Evolutionary conservation across 371 early-diverging fungal species (phyloP).

Genomic region (Sanchytrium tribonematis): DNA sequence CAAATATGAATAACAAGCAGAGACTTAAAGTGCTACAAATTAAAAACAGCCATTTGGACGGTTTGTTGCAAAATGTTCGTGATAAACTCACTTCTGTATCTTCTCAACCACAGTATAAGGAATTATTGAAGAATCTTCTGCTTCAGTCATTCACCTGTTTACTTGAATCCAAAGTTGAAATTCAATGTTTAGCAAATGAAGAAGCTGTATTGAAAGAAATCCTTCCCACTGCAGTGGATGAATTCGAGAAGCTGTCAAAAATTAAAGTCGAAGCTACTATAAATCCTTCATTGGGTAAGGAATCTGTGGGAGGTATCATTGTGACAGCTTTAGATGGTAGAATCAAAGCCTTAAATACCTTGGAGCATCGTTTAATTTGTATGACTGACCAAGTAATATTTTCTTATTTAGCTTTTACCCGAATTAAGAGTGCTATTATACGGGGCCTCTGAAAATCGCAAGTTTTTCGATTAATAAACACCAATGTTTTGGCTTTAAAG

Average conservation of each 20-base stretch:
- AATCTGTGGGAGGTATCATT: slow-evolving; percentile 67
- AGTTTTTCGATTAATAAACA: slow-evolving; percentile 51
- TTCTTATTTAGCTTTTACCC: slow-evolving; percentile 40
- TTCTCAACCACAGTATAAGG: slow-evolving; percentile 30
- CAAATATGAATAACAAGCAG: slow-evolving; percentile 77
- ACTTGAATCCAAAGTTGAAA: neutral
- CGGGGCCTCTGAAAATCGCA: slow-evolving; percentile 60
- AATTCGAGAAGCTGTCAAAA: neutral
- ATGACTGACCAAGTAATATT: slow-evolving; percentile 29
- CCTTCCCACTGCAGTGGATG: neutral
- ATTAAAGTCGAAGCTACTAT: neutral
- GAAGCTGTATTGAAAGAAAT: slow-evolving; percentile 1
- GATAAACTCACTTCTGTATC: slow-evolving; percentile 18
- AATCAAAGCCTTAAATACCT: slow-evolving; percentile 57
- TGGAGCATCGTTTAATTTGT: slow-evolving; percentile 56
- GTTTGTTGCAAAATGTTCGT: slow-evolving; percentile 32
- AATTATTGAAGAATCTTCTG: slow-evolving; percentile 33
- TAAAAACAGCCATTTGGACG: slow-evolving; percentile 54
- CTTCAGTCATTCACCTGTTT: slow-evolving; percentile 26
- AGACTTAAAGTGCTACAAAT: slow-evolving; percentile 58
- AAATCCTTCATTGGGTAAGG: slow-evolving; percentile 1
- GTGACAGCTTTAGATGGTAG: slow-evolving; percentile 40
- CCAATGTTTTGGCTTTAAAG: too few relatives aligned
- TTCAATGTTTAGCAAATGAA: slow-evolving; percentile 3
- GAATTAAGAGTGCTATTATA: slow-evolving; percentile 59